A percentile compares a stretch with the other conserved stretches of the same genome.
phyloP scores from a whole-genome alignment of 768 basidiomycete genomes.

The Chalciporus pseudorubinellus region DNA sequence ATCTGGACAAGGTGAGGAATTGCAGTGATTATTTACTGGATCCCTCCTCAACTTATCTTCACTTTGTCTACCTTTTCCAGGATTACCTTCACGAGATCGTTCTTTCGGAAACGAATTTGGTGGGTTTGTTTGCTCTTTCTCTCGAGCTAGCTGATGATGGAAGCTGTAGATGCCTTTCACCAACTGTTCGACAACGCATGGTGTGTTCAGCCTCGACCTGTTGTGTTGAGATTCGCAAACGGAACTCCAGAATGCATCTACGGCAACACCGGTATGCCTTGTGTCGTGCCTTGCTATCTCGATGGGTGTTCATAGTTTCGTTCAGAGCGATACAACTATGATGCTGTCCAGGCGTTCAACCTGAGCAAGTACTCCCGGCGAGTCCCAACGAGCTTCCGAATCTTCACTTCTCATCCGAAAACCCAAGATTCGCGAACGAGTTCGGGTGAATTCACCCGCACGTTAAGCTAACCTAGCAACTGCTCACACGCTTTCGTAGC shows the following conservation, averaged over 20 bases:
- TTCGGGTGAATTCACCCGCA: conserved; percentile 43
- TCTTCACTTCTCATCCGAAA: neutral
- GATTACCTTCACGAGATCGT: too few relatives aligned
- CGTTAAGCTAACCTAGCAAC: neutral
- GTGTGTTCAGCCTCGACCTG: conserved; percentile 56
- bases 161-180: conserved; percentile 50
- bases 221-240: conserved; percentile 48
- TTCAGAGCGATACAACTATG: conserved; percentile 57
- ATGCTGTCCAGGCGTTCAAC: conserved; percentile 50
- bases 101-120: too few relatives aligned
- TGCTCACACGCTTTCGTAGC: conserved; percentile 23
- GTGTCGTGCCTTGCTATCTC: neutral
- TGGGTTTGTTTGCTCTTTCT: too few relatives aligned
- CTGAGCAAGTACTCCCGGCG: conserved; percentile 49
- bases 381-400: conserved; percentile 2
- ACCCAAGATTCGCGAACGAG: conserved; percentile 52
- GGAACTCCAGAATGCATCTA: conserved; percentile 53
- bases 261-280: conserved; percentile 46
- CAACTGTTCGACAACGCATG: conserved; percentile 57
- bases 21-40: too few relatives aligned
- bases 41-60: too few relatives aligned
- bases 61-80: too few relatives aligned
- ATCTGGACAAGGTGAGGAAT: too few relatives aligned
- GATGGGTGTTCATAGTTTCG: neutral
- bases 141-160: neutral